Evolutionary conservation across 2,329 filamentous ascomycete genomes (phyloP), one percentile per base, ranked within the genome.

Genomic region (Aspergillus sergii): DNA sequence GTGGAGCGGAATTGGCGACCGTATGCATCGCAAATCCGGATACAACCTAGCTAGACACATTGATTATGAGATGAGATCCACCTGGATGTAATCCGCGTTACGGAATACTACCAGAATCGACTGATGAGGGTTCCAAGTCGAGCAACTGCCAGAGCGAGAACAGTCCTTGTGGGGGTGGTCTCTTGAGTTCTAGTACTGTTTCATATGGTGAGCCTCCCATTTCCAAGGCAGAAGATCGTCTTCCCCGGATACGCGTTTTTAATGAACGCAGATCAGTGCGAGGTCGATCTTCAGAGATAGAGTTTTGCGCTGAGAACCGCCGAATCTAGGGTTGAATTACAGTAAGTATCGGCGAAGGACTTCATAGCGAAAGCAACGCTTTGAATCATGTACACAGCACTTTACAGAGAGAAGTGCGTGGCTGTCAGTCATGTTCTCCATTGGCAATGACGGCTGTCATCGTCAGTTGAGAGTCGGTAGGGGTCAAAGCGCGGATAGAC

Each of bases 11-110:
- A n/a, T 55, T 36, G 21, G 36, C 51, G 7, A 36, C 10, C 21
- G 23, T 58, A 57, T 51, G 63, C 60, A 63, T 51, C 45, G 57
- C 48, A 51, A 57, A 56, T 61, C 46, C 46, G 46, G 48, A 45
- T 54, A 30, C 16, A 59, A 41, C 58, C 48, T 45, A 59, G 16
- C 19, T n/a, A 41, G 39, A 41, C 16, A 23, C 34, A 30, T 23
- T 50, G 16, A 51, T 39, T 53, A 14, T 43, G 34, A 41, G 21
- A 36, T 43, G 34, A 30, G 21, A 36, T 26, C 36, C 46, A 59
- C 34, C 16, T 41, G 34, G 14, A 28, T 54, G 50, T 54, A 50
- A 39, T 26, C 19, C 4, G 8, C n/a, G 34, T 19, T 32, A 21
- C 16, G 16, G 14, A 28, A 19, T 12, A 51, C 14, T 14, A 3